Conservation (phyloP, 2,329 filamentous ascomycete genomes). For the Trichoderma polysporum region DNA sequence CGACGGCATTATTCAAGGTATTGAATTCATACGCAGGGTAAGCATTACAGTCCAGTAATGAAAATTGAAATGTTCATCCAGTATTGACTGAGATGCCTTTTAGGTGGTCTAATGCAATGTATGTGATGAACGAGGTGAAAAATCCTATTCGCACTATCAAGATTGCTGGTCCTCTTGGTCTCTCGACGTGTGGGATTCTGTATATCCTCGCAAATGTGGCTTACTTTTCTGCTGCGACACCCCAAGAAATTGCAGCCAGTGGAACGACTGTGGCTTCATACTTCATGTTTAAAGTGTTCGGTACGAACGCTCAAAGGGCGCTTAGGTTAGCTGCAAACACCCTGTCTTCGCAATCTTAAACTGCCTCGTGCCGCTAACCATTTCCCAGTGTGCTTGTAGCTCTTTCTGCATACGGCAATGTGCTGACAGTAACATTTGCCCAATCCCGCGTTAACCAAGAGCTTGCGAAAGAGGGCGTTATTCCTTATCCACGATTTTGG, state of each 20-base stretch:
- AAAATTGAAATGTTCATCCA: too few species aligned
- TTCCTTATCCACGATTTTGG: constrained; percentile 24
- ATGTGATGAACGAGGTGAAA: constrained; percentile 25
- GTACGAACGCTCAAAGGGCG: constrained; percentile 21
- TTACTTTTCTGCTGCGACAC: constrained; percentile 24
- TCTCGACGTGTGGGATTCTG: constrained; percentile 23
- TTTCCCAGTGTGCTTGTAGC: constrained; percentile 22
- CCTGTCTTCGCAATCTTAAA: neutral
- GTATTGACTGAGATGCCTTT: neutral
- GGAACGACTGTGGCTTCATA: constrained; percentile 25
- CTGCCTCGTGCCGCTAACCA: neutral
- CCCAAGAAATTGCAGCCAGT: constrained; percentile 21
- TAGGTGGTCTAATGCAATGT: constrained; percentile 25
- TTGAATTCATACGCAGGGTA: constrained; percentile 24
- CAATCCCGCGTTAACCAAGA: constrained; percentile 25
- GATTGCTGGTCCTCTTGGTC: constrained; percentile 23
- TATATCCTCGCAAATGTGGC: constrained; percentile 25
- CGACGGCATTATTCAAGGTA: constrained; percentile 24
- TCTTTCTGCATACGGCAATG: constrained; percentile 24
- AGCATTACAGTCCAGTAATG: neutral
- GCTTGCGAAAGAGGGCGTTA: constrained; percentile 24
- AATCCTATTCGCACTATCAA: constrained; percentile 24
- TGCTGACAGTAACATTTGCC: constrained; percentile 24
- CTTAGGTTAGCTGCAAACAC: constrained; percentile 13
- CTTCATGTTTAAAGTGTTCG: constrained; percentile 25